Conservation (phyloP, 2,329 filamentous ascomycete species). For the Botrytis pseudocinerea region DNA sequence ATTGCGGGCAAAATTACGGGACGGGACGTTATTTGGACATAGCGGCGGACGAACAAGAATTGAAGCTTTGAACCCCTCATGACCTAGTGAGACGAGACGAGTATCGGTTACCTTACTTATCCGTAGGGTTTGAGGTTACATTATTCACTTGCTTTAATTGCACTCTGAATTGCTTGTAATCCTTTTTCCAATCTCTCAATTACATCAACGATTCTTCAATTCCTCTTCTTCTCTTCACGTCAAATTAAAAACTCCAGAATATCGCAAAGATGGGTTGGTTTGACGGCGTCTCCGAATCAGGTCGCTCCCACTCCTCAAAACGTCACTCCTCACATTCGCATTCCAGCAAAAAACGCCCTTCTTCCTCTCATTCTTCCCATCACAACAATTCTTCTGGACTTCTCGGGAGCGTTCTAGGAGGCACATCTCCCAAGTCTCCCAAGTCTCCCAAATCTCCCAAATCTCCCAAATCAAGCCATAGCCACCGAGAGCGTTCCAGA, state of each 20-base stretch:
- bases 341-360: conserved; percentile 31
- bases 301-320: conserved; percentile 33
- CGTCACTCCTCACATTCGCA: conserved; percentile 35
- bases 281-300: conserved; percentile 43
- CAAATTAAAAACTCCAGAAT: not conserved
- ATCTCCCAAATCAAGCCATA: conserved; percentile 24
- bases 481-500: conserved; percentile 24
- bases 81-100: not conserved
- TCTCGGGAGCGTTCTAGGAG: not conserved
- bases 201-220: not conserved
- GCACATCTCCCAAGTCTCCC: conserved; percentile 17
- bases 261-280: conserved; percentile 48
- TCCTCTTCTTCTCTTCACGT: not conserved
- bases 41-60: conserved; percentile 8
- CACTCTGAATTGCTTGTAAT: not conserved
- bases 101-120: not conserved
- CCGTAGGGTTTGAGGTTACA: not conserved
- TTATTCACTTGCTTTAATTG: not conserved
- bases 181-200: not conserved
- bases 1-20: not conserved
- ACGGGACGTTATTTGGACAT: conserved; percentile 21
- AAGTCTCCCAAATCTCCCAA: not conserved
- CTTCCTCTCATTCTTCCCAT: conserved; percentile 24
- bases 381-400: conserved; percentile 20
- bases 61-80: conserved; percentile 13